Base-by-base conservation (phyloP, 768 basidiomycete species). In the Lactarius trivialis region DNA sequence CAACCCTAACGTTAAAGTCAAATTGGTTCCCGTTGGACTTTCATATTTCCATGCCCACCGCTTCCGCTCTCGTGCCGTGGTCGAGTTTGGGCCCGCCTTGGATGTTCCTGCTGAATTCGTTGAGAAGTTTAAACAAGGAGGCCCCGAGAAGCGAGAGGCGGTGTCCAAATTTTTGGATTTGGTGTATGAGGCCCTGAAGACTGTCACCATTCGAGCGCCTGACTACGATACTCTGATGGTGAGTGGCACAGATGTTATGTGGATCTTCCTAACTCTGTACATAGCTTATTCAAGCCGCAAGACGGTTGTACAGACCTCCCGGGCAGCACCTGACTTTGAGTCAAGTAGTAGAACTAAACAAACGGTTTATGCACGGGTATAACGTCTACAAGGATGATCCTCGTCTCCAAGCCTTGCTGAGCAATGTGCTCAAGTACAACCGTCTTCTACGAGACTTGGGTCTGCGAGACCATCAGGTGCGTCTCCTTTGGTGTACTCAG, bases 141-240 rank as follows among this genome's bases (percentile, higher is more conserved):
- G 97, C 6, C 71, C 78, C 17, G 81, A 86, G 69, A 99, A 98
- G 76, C 79, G 93, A 62, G 90, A 95, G 68, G 96, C 97, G 0
- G 92, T 94, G 53, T 80, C 85, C 19, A 89, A 89, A 70, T 84
- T 98, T 67, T 78, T 99, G 65, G 89, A 98, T 67, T 76, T 97
- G 60, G 87, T 97, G 56, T 97, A 96, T 69, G 91, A 98, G 69
- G 89, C 83, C 26, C 76, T 99, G 68, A 95, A 98, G 77, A 95
- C 94, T 0, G 97, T 99, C 43, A 99, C 97, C 0, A 83, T 98
- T 58, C 81, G 95, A 60, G 93, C 94, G 19, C 94, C 96, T 2
- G 97, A 99, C 72, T 98, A 92, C 72, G 97, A 99, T 68, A 98
- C 96, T 2, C 80, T 99, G 55, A 97, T 98, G 93, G 97, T 91